These are phyloP conservation scores for Blastocystis sp. DNA, from an alignment of 352 stramenopile species.

Conservation along the genomic window DNA sequence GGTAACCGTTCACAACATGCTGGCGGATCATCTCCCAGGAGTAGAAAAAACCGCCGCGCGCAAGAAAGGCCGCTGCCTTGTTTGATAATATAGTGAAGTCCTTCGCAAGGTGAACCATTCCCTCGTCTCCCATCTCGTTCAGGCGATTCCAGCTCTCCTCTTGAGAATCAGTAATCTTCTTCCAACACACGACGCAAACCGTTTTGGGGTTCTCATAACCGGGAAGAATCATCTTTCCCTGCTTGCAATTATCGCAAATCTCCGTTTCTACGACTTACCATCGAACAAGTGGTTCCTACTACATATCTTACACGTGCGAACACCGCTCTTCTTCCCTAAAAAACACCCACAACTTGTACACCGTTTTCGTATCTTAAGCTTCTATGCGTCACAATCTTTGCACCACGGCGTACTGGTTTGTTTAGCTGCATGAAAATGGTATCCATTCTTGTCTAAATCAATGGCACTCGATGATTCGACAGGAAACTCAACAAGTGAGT, in stretches of 20 bases:
- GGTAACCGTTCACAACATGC: constrained; percentile 42
- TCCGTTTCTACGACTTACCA: constrained; percentile 5
- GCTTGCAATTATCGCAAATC: constrained; percentile 63
- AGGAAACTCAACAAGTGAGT: not conserved
- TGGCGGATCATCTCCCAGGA: constrained; percentile 55
- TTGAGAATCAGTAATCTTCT: not conserved
- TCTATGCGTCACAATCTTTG: constrained; percentile 20
- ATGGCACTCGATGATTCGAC: not conserved
- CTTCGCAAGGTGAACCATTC: not conserved
- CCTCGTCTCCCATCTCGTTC: not conserved
- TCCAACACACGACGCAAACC: constrained; percentile 39
- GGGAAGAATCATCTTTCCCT: constrained; percentile 61
- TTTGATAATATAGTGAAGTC: constrained; percentile 23
- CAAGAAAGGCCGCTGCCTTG: constrained; percentile 42
- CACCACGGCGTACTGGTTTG: not conserved
- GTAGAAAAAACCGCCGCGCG: constrained; percentile 41
- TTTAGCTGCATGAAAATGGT: not conserved
- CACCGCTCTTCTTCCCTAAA: constrained; percentile 37
- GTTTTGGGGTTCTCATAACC: constrained; percentile 52
- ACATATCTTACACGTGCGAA: constrained; percentile 50
- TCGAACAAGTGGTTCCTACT: not conserved
- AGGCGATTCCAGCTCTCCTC: not conserved
- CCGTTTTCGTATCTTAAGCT: constrained; percentile 9
- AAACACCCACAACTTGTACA: constrained; percentile 35
- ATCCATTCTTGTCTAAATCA: not conserved